Conservation (phyloP, 1,139 yeast genomes). For the Saccharomycopsis hybrid region DNA sequence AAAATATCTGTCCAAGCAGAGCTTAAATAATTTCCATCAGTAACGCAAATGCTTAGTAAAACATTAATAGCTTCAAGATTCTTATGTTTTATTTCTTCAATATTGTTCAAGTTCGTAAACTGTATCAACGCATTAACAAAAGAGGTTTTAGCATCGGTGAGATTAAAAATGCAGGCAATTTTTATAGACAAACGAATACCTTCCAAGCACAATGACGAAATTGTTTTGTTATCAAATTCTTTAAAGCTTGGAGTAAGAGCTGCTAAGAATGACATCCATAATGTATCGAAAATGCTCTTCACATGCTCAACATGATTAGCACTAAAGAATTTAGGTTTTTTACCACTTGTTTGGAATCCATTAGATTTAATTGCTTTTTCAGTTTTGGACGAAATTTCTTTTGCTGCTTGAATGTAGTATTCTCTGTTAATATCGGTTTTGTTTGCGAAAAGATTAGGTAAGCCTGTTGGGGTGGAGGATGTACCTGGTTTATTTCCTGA, state of each 20-base stretch:
- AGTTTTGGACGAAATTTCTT: conserved; percentile 84
- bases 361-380: conserved; percentile 64
- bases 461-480: conserved; percentile 34
- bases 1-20: conserved; percentile 82
- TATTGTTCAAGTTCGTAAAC: conserved; percentile 73
- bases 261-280: conserved; percentile 96
- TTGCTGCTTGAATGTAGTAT: conserved; percentile 87
- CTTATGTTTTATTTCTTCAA: conserved; percentile 71
- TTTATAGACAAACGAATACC: conserved; percentile 80
- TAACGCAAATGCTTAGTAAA: conserved; percentile 68
- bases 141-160: conserved; percentile 80
- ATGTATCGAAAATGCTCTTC: conserved; percentile 83
- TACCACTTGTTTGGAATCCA: conserved; percentile 18
- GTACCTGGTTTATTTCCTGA: conserved; percentile 50
- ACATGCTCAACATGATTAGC: conserved; percentile 88
- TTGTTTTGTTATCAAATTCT: conserved; percentile 75
- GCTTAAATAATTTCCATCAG: conserved; percentile 68
- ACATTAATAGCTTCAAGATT: conserved; percentile 76
- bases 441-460: conserved; percentile 65
- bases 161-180: conserved; percentile 77
- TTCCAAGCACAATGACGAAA: conserved; percentile 67
- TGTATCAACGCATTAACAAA: conserved; percentile 87
- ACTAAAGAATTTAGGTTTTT: conserved; percentile 37
- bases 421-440: conserved; percentile 66
- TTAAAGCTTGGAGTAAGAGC: conserved; percentile 92